Evolutionary conservation across 1,284 basidiomycete species (phyloP), one percentile per base, ranked within the genome.

Genomic region (Mycena citricolor): DNA sequence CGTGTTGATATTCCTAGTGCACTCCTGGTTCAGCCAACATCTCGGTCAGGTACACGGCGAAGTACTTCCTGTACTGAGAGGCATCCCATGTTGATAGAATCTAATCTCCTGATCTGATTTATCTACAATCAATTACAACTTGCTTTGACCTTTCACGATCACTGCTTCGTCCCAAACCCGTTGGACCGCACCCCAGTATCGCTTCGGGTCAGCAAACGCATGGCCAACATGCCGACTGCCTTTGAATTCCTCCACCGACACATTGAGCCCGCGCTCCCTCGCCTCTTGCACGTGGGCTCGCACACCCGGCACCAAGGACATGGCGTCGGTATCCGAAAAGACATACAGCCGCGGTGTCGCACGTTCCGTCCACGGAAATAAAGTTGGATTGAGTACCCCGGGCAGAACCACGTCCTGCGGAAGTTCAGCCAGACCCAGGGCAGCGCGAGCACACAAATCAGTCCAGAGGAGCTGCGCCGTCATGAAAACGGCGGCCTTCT

Each of bases 41-140:
- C 17, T 31, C 34, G 8, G 42, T 44, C 8, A 44, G 38, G 17
- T 44, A 44, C 14, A 31, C 42, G 4, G 19, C 42, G 2, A 44
- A 32, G 29, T 44, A 44, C 16, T 44, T 26, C 32, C 16, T 43
- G 28, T 43, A 11, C 42, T 43, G 31, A 21, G n/a, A n/a, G n/a
- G n/a, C n/a, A n/a, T n/a, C n/a, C n/a, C n/a, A n/a, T n/a, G n/a
- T n/a, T n/a, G n/a, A n/a, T n/a, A n/a, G n/a, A n/a, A n/a, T n/a
- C n/a, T n/a, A n/a, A n/a, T n/a, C n/a, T n/a, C n/a, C n/a, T n/a
- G n/a, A n/a, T n/a, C n/a, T n/a, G n/a, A n/a, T n/a, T n/a, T n/a
- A n/a, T n/a, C n/a, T n/a, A n/a, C n/a, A n/a, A n/a, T n/a, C n/a
- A n/a, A n/a, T n/a, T n/a, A n/a, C n/a, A n/a, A n/a, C n/a, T n/a